These are phyloP conservation scores for Adansonia madagascariensis DNA, from an alignment of 441 rosid genomes.

Conservation along the genomic window DNA sequence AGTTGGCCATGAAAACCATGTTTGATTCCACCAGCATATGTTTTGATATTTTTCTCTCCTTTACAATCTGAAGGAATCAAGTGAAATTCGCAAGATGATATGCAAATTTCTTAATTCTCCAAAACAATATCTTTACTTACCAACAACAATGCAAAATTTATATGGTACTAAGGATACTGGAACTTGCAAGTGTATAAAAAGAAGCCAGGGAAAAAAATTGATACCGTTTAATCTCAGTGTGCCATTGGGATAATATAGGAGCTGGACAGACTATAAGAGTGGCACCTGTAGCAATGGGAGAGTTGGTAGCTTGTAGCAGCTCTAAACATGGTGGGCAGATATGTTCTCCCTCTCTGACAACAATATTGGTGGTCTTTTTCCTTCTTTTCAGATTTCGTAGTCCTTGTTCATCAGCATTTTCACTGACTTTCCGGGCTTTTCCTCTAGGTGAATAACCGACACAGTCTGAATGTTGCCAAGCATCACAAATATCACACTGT, in stretches of 20 bases:
- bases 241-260: constrained; percentile 95
- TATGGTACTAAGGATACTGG: constrained; percentile 8
- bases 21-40: neutral
- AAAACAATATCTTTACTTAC: constrained; percentile 8
- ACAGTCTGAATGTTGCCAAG: constrained; percentile 99
- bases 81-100: constrained; percentile 18
- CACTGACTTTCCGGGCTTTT: constrained; percentile 46
- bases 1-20: constrained; percentile 4
- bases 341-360: constrained; percentile 76
- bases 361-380: constrained; percentile 50
- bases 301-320: constrained; percentile 67
- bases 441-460: constrained; percentile 90
- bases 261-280: constrained; percentile 96
- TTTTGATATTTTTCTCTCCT: neutral
- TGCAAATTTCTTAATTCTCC: constrained; percentile 12
- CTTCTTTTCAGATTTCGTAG: constrained; percentile 48
- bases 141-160: neutral
- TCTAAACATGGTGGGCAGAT: constrained; percentile 82
- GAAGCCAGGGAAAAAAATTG: constrained; percentile 21
- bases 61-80: constrained; percentile 11
- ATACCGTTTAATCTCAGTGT: constrained; percentile 88
- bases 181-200: neutral
- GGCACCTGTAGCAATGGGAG: constrained; percentile 85
- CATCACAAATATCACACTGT: constrained; percentile 94
- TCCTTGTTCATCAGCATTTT: constrained; percentile 23